Evolutionary conservation across 2,329 filamentous ascomycete species (phyloP), one percentile per base, ranked within the genome.

Genomic region (Aspergillus quadrilineatus): DNA sequence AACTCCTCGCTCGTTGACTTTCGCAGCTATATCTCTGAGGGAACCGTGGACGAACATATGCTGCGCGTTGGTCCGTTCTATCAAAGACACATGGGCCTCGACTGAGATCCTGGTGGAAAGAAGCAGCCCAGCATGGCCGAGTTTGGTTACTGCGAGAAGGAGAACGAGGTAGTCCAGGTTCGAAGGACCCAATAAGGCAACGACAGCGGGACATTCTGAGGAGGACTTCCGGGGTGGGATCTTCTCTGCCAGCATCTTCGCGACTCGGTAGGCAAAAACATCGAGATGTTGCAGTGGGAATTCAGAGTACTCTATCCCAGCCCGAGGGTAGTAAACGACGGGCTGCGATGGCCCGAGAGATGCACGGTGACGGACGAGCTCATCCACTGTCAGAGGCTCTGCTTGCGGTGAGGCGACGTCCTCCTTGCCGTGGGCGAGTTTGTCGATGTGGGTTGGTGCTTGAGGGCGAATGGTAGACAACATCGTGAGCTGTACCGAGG

Each of bases 131-230:
- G 81, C 79, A 69, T 82, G 82, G 7, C 84, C 83, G 10, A 86
- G 70, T 58, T 82, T 79, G 29, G 76, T 78, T 47, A 86, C 63
- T 0, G 81, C 83, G 44, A 85, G 74, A 42, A 81, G 71, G 4
- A 81, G 79, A 36, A 85, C 71, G 37, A 84, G 73, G 57, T 83
- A 83, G 53, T 83, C 79, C 8, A 86, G 71, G 59, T 80, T 79
- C 1, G 82, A 84, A 0, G 76, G 74, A 0, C 80, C 82, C 2
- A 85, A 69, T 9, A 85, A 64, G 1, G 77, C 80, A 26, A 85
- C 73, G 0, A 80, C 76, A 3, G 58, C 62, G 28, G 69, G 67
- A 17, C 67, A 62, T 22, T 69, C 64, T 28, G 46, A 64, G 57
- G 60, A 73, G 41, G 53, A 67, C 22, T 15, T 56, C 51, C 57